These are phyloP conservation scores for Triangularia setosa DNA, from an alignment of 2,329 filamentous ascomycete genomes.

Conservation along the genomic window DNA sequence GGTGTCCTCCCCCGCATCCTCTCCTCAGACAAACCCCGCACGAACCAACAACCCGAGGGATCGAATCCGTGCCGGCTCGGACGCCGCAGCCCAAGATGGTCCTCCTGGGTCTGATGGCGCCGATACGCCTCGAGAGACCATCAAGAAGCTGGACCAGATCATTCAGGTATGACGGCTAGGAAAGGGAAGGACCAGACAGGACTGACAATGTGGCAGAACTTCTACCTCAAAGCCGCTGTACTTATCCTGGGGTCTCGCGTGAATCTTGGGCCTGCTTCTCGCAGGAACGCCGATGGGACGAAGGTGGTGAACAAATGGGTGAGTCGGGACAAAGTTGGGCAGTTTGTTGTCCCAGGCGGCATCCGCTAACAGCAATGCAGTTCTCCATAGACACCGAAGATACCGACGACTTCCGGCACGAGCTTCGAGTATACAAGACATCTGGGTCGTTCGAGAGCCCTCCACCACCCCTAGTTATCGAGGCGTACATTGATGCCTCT, in stretches of 20 bases:
- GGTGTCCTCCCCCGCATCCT: conserved; percentile 68
- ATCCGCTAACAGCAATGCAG: conserved; percentile 46
- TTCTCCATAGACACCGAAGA: conserved; percentile 95
- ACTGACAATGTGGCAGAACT: conserved; percentile 59
- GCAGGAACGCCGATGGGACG: conserved; percentile 31
- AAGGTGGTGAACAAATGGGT: conserved; percentile 84
- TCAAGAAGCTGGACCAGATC: conserved; percentile 86
- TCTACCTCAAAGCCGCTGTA: conserved; percentile 82
- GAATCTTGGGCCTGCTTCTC: conserved; percentile 53
- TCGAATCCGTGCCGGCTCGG: conserved; percentile 43
- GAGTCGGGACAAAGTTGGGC: background rate
- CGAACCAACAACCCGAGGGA: conserved; percentile 75
- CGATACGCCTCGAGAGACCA: conserved; percentile 53
- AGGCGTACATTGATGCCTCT: conserved; percentile 81
- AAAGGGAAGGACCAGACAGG: background rate
- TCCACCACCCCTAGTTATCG: conserved; percentile 82
- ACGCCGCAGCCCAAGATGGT: conserved; percentile 38
- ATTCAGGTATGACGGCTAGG: conserved; percentile 61
- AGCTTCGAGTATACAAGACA: conserved; percentile 75
- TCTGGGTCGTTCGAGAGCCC: conserved; percentile 72
- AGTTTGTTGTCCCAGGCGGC: conserved; percentile 12
- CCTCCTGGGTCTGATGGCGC: conserved; percentile 47
- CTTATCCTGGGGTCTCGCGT: conserved; percentile 79
- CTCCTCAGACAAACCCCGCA: conserved; percentile 66
- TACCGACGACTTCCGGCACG: conserved; percentile 79